Evolutionary conservation across 2,329 filamentous ascomycete species (phyloP), one percentile per base, ranked within the genome.

Genomic region (Alternaria viburni): DNA sequence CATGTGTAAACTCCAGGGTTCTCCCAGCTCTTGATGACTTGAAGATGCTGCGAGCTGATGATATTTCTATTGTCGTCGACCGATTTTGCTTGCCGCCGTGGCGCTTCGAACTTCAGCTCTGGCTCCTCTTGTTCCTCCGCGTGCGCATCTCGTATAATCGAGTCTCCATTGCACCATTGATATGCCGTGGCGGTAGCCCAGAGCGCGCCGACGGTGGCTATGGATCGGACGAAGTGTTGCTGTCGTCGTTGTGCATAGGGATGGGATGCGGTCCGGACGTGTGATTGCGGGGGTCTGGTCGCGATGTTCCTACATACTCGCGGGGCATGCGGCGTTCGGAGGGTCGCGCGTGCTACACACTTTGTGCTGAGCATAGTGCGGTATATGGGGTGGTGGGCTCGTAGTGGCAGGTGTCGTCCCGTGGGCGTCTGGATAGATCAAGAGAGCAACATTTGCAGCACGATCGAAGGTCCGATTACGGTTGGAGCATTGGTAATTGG

Each of bases 1-100:
- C 96, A 99, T 6, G 91, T 89, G 80, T 97, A 98, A 0, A 98
- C 91, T 2, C 94, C 96, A 0, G 96, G 95, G 64, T 92, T 90
- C 80, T 89, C 88, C 84, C 88, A 87, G 80, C 92, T 96, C 75
- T 88, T 89, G 82, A 92, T 93, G 62, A 97, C 91, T 82, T 97
- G 95, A 6, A 93, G 82, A 81, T 97, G 93, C 77, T 97, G 93
- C 11, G 91, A 92, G 75, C 91, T 95, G 70, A 97, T 88, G 61
- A 91, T 81, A 59, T 93, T 91, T 61, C 91, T 83, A 66, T 90
- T 90, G 67, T 93, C 90, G 78, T 94, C 92, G 68, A 88, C 88
- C 7, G 88, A 89, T 1, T 73, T 72, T 3, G 81, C 77, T 59
- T 82, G 83, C 65, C 85, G 84, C 66, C 89, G 85, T 23, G 88